phyloP scores from a whole-genome alignment of 2,329 filamentous ascomycete genomes.

The Sphaerulina populicola region DNA sequence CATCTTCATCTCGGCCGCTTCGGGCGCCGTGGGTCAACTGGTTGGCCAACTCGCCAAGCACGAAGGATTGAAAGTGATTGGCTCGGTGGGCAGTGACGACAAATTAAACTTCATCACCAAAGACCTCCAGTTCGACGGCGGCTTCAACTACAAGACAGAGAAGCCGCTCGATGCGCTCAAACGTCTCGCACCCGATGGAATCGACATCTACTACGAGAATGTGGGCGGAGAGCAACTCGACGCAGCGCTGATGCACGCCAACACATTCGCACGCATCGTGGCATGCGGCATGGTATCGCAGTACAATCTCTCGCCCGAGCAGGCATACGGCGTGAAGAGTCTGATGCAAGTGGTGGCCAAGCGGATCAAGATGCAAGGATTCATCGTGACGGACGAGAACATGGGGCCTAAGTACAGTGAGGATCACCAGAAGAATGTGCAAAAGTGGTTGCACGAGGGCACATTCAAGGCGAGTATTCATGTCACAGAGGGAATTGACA shows the following conservation, averaged over 20 bases:
- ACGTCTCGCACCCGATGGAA: constrained; percentile 64
- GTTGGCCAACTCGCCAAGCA: constrained; percentile 78
- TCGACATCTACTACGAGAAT: constrained; percentile 80
- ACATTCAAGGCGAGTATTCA: constrained; percentile 62
- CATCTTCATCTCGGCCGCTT: constrained; percentile 72
- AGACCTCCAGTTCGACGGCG: constrained; percentile 61
- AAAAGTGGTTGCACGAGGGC: constrained; percentile 68
- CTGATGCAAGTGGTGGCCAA: constrained; percentile 58
- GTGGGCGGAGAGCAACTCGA: constrained; percentile 63
- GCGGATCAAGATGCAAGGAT: constrained; percentile 63
- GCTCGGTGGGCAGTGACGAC: constrained; percentile 68
- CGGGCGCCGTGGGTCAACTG: constrained; percentile 72
- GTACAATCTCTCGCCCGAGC: constrained; percentile 56
- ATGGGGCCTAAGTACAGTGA: constrained; percentile 58
- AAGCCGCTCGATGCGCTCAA: constrained; percentile 57
- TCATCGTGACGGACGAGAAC: constrained; percentile 57
- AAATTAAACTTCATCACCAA: constrained; percentile 68
- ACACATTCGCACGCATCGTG: constrained; percentile 58
- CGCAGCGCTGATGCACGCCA: constrained; percentile 57
- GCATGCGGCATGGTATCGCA: constrained; percentile 61
- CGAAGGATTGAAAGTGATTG: constrained; percentile 69
- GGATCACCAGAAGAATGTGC: constrained; percentile 68
- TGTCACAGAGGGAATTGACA: constrained; percentile 68
- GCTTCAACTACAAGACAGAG: constrained; percentile 87
- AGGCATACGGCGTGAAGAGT: constrained; percentile 60